These are phyloP conservation scores for Hypomyces perniciosus DNA, from an alignment of 2,329 filamentous ascomycete genomes.

Conservation along the genomic window DNA sequence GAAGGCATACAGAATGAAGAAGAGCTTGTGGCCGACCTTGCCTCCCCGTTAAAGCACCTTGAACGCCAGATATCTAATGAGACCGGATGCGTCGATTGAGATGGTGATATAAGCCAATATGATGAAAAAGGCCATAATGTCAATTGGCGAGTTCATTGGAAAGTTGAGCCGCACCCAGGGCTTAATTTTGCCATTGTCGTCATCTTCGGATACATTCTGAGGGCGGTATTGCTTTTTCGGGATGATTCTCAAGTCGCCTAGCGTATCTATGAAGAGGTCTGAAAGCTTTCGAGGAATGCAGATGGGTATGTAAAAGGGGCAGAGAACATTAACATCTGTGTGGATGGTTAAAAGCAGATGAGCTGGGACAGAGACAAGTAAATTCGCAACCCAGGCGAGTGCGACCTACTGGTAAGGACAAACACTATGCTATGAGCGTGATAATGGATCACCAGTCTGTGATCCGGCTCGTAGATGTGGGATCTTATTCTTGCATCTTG, in stretches of 20 bases:
- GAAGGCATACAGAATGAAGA: slow-evolving; percentile 68
- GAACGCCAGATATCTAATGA: slow-evolving; percentile 66
- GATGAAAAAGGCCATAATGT: slow-evolving; percentile 71
- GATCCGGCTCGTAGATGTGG: slow-evolving; percentile 36
- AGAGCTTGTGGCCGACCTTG: slow-evolving; percentile 59
- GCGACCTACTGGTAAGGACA: slow-evolving; percentile 59
- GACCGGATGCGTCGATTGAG: slow-evolving; percentile 67
- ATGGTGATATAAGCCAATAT: slow-evolving; percentile 71
- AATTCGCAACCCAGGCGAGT: neutral
- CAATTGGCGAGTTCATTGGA: slow-evolving; percentile 62
- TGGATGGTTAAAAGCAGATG: neutral
- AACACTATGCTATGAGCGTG: slow-evolving; percentile 65
- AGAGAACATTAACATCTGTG: slow-evolving; percentile 61
- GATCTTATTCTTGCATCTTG: slow-evolving; percentile 3
- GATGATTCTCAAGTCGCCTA: slow-evolving; percentile 44
- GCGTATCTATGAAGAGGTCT: slow-evolving; percentile 35
- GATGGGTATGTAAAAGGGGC: slow-evolving; percentile 60
- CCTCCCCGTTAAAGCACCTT: slow-evolving; percentile 64
- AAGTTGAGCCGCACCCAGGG: slow-evolving; percentile 48
- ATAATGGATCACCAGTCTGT: slow-evolving; percentile 63
- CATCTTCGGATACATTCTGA: slow-evolving; percentile 18
- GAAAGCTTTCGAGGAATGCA: slow-evolving; percentile 48
- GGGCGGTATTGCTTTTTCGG: slow-evolving; percentile 29
- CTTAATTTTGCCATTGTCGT: slow-evolving; percentile 25
- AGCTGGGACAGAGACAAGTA: neutral